Conservation (phyloP, 176 grass and related monocot genomes). For the Areca catechu region DNA sequence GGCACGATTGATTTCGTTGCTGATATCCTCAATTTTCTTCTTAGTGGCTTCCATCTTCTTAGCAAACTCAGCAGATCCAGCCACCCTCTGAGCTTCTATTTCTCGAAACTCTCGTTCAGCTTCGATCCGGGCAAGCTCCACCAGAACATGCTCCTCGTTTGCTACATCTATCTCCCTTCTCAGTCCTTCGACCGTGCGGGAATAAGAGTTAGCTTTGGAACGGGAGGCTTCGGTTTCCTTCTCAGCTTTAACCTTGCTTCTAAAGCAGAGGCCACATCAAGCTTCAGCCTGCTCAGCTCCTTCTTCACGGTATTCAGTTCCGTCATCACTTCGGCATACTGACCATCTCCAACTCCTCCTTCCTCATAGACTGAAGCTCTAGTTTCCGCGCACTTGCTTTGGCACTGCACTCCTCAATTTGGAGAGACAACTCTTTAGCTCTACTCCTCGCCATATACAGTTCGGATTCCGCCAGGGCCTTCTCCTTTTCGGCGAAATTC, state of each 20-base stretch:
- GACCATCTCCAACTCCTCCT: not conserved
- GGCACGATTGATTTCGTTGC: constrained; percentile 26
- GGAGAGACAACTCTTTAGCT: constrained; percentile 31
- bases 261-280: constrained; percentile 34
- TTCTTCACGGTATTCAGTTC: constrained; percentile 50
- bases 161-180: constrained; percentile 58
- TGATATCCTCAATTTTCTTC: constrained; percentile 33
- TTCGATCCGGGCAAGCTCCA: constrained; percentile 93
- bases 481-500: constrained; percentile 36
- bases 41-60: constrained; percentile 39
- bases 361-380: constrained; percentile 11
- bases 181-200: constrained; percentile 45
- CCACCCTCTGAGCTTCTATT: constrained; percentile 40
- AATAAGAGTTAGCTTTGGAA: constrained; percentile 34
- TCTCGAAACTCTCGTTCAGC: constrained; percentile 73
- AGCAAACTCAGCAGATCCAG: constrained; percentile 35
- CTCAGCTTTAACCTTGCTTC: constrained; percentile 61
- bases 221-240: constrained; percentile 55
- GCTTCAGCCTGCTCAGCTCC: constrained; percentile 52
- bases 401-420: constrained; percentile 48
- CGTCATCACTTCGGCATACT: constrained; percentile 29
- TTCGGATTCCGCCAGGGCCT: constrained; percentile 44
- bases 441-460: constrained; percentile 27
- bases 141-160: constrained; percentile 89
- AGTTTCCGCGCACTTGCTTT: constrained; percentile 26